These are phyloP conservation scores for Vigna radiata DNA, from an alignment of 306 rosid species.

Conservation along the genomic window DNA sequence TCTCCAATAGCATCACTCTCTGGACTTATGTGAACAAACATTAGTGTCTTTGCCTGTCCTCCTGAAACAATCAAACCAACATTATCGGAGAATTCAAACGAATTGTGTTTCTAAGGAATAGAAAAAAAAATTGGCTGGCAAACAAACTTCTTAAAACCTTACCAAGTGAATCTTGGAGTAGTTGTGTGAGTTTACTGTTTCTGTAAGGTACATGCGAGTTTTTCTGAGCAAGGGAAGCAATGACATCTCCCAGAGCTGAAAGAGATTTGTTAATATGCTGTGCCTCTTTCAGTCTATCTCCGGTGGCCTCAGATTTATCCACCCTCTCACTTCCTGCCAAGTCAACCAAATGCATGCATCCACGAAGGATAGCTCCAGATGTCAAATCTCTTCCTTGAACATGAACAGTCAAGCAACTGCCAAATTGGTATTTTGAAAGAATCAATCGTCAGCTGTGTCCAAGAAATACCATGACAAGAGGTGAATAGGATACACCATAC, in stretches of 20 bases:
- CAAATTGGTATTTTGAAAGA: slow-evolving; percentile 45
- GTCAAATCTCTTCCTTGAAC: slow-evolving; percentile 97
- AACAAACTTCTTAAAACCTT: slow-evolving; percentile 45
- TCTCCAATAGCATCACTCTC: slow-evolving; percentile 90
- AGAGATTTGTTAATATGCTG: slow-evolving; percentile 95
- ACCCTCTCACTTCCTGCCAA: slow-evolving; percentile 99
- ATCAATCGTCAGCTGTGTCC: slow-evolving; percentile 33
- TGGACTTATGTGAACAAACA: slow-evolving; percentile 98
- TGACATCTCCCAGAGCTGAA: slow-evolving; percentile 98
- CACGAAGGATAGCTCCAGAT: slow-evolving; percentile 76
- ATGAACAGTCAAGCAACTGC: slow-evolving; percentile 98
- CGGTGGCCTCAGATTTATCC: slow-evolving; percentile 96
- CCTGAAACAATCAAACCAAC: slow-evolving; percentile 60
- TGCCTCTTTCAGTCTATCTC: slow-evolving; percentile 97
- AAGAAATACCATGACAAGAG: not conserved
- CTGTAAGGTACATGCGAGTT: slow-evolving; percentile 94
- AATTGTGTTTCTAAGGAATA: not conserved
- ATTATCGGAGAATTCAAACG: slow-evolving; percentile 30
- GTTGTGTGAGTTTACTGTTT: slow-evolving; percentile 96
- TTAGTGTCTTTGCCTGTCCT: slow-evolving; percentile 94
- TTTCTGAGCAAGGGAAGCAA: slow-evolving; percentile 96
- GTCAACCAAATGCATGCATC: slow-evolving; percentile 99
- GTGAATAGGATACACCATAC: slow-evolving; percentile 47
- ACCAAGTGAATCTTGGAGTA: slow-evolving; percentile 99
- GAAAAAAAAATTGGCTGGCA: slow-evolving; percentile 5